Base-by-base conservation (phyloP, 2,329 filamentous ascomycete genomes). In the Rutstroemia sp. region DNA sequence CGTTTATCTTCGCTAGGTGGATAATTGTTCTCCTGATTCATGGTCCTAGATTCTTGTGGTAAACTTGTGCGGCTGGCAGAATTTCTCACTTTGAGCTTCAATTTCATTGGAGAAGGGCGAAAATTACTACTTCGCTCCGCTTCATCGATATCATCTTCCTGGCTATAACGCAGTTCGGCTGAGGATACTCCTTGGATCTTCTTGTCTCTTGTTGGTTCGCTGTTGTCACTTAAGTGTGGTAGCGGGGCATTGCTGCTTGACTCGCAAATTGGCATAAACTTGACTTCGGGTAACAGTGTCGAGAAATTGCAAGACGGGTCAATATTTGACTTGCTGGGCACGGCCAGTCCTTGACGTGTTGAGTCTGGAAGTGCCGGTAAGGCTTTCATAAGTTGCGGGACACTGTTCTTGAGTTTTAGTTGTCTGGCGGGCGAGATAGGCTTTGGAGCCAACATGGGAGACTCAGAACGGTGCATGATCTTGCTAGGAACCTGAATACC, bases 321-420 rank as follows among this genome's bases (percentile, higher is more conserved):
- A 10, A 47, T 40, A 23, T 58, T 54, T 21, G 27, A 14, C 19
- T 51, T 40, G 16, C n/a, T 36, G 17, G 56, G 46, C 17, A 54
- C 56, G 14, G 57, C 51, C 3, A 48, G 19, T 2, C 46, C 51
- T n/a, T 47, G 38, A 58, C 56, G 27, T 10, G 50, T 25, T 19
- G 57, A 55, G 38, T 67, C 60, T 10, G 61, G 60, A 25, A 68
- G 66, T 19, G 64, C 56, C 23, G 68, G 68, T 21, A 70, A 62
- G 27, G 67, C 64, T 55, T 70, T 70, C 67, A 70, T 70, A 9
- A 69, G 58, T 34, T 68, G 66, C 23, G 67, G 66, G 19, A 70
- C 60, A 52, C 68, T 70, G 34, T 70, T 69, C 48, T 69, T 68
- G 38, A 70, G 54, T 51, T 63, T 69, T 36, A 68, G 48, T 48